Percentiles rank a stretch among this genome's conserved stretches.
phyloP scores from a whole-genome alignment of 208 protist species.

The Plasmodiophora brassicae region DNA sequence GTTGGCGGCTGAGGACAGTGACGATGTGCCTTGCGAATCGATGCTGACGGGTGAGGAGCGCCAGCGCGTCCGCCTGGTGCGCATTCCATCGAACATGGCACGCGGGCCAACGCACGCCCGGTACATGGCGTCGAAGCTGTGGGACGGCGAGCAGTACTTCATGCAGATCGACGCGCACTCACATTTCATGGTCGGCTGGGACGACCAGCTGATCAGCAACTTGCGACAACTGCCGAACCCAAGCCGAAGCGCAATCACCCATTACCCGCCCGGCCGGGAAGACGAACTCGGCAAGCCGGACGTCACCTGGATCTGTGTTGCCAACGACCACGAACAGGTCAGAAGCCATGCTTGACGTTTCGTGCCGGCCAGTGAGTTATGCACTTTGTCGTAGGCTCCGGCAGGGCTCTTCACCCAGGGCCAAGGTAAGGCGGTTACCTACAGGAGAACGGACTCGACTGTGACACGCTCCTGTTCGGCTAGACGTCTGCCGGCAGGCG shows the following conservation, averaged over 20 bases:
- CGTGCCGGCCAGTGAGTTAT: too few relatives aligned
- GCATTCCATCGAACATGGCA: neutral
- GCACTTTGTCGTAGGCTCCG: neutral
- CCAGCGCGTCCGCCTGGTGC: neutral
- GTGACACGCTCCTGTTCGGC: too few relatives aligned
- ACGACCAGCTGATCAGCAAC: neutral
- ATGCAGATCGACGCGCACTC: conserved; percentile 3
- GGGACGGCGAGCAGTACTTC: neutral
- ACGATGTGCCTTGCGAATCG: conserved; percentile 9
- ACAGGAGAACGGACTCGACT: neutral
- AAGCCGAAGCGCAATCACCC: neutral
- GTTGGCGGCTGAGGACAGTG: neutral
- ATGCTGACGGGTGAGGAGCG: neutral
- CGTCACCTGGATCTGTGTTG: conserved; percentile 12
- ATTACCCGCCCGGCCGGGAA: conserved; percentile 2
- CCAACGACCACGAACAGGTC: conserved; percentile 8
- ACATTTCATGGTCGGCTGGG: neutral
- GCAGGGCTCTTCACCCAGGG: neutral
- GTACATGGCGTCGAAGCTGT: conserved; percentile 23
- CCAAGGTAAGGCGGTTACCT: neutral
- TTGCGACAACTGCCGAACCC: neutral
- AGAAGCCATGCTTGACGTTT: neutral
- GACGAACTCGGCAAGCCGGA: neutral
- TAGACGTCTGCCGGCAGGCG: neutral
- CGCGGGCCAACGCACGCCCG: conserved; percentile 1